Conservation (phyloP, 768 basidiomycete species). For the Trametes cinnabarina region DNA sequence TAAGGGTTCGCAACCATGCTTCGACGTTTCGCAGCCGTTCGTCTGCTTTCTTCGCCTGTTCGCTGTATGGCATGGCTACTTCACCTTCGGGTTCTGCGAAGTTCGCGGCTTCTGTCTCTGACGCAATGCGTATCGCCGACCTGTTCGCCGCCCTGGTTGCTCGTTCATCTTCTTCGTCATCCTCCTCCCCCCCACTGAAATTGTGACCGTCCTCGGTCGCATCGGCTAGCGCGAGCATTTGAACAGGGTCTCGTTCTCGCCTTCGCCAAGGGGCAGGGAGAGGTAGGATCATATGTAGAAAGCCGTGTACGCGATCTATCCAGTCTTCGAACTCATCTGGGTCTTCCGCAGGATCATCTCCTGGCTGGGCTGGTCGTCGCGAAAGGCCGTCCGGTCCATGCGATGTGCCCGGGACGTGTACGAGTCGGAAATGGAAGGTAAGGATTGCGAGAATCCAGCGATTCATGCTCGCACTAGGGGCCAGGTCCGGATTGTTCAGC, state of each 20-base stretch:
- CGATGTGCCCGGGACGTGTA: conserved; percentile 32
- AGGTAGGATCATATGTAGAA: not conserved
- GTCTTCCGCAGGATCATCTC: not conserved
- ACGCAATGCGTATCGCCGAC: too few species aligned
- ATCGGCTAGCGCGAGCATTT: not conserved
- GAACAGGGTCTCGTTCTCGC: not conserved
- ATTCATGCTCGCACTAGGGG: conserved; percentile 39
- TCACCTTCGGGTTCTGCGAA: too few species aligned
- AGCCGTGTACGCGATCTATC: conserved; percentile 14
- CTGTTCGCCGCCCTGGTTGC: too few species aligned
- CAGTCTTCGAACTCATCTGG: not conserved
- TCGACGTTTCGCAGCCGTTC: too few species aligned
- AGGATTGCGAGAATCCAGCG: conserved; percentile 41
- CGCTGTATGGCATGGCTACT: too few species aligned
- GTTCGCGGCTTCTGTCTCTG: too few species aligned
- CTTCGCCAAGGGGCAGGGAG: not conserved
- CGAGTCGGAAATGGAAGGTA: conserved; percentile 34
- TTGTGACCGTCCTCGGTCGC: not conserved
- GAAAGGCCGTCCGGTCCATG: conserved; percentile 31
- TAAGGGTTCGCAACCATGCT: too few species aligned
- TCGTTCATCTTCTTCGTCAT: too few species aligned
- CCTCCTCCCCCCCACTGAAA: too few species aligned
- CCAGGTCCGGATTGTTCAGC: conserved; percentile 33
- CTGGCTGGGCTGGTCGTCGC: not conserved
- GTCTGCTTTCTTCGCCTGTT: too few species aligned